These are phyloP conservation scores for Coemansia umbellata DNA, from an alignment of 192 early-diverging fungal genomes.

Conservation along the genomic window DNA sequence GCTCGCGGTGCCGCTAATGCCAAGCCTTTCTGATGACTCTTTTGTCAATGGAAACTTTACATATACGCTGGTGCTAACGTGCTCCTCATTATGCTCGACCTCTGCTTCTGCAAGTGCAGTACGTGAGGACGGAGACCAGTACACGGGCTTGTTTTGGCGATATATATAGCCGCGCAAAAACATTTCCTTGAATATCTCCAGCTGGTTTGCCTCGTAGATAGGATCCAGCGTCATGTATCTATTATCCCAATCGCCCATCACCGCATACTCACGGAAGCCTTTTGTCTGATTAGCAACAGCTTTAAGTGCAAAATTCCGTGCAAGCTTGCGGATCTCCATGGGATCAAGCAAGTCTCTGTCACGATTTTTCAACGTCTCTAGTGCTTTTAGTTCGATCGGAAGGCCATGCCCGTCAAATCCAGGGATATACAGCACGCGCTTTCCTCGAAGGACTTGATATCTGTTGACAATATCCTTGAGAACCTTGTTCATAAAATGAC, in stretches of 20 bases:
- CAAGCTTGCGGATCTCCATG: conserved; percentile 40
- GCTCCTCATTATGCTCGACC: conserved; percentile 74
- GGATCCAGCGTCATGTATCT: conserved; percentile 68
- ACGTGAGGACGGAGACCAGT: conserved; percentile 80
- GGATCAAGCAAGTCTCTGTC: conserved; percentile 30
- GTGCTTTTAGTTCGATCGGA: conserved; percentile 77
- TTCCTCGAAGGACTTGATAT: conserved; percentile 66
- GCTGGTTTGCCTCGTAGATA: conserved; percentile 68
- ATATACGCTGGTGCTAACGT: conserved; percentile 66
- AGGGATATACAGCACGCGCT: conserved; percentile 68
- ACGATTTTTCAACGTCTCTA: conserved; percentile 55
- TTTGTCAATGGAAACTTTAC: conserved; percentile 57
- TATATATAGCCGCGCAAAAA: conserved; percentile 70
- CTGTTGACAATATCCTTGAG: conserved; percentile 77
- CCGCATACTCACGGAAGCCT: conserved; percentile 60
- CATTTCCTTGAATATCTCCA: conserved; percentile 70
- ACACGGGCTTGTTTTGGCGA: conserved; percentile 74
- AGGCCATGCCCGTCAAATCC: conserved; percentile 82
- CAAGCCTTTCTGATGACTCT: conserved; percentile 13
- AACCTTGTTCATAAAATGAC: conserved; percentile 79
- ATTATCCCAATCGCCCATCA: conserved; percentile 77
- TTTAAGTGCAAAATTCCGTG: conserved; percentile 57
- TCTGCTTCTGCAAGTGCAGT: conserved; percentile 80
- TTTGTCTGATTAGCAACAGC: conserved; percentile 58
- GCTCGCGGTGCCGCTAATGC: conserved; percentile 22